Conservation (phyloP, 192 early-diverging fungal species). For the Coemansia sp. region DNA sequence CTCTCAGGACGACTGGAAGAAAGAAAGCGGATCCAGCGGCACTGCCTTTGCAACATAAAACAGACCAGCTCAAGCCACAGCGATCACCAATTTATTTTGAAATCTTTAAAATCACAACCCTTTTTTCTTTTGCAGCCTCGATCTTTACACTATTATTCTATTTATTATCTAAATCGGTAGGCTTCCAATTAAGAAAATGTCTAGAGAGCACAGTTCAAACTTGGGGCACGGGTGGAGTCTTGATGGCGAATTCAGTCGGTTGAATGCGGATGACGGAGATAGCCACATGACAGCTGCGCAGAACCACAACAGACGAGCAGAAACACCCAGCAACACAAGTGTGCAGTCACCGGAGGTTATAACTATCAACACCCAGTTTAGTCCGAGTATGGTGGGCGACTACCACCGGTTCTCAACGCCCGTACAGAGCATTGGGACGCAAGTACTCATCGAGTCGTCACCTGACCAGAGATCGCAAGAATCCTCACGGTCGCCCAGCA, state of each 20-base stretch:
- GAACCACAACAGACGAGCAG: neutral
- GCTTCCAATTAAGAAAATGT: neutral
- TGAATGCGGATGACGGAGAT: constrained; percentile 1
- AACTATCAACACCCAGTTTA: constrained; percentile 23
- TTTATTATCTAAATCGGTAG: neutral
- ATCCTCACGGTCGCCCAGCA: neutral
- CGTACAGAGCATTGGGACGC: neutral
- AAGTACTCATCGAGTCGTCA: neutral
- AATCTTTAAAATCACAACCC: neutral
- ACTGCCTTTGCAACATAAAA: constrained; percentile 4
- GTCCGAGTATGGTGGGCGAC: neutral
- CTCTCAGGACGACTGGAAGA: constrained; percentile 13
- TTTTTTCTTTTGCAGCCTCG: too few species aligned
- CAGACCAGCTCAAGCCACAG: neutral
- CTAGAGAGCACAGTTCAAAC: neutral
- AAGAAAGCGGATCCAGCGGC: neutral
- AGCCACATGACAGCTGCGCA: neutral
- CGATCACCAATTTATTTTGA: neutral
- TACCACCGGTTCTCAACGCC: neutral
- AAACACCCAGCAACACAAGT: neutral
- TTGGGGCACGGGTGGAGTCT: neutral
- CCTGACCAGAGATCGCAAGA: neutral
- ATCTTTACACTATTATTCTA: neutral
- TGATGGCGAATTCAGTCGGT: neutral
- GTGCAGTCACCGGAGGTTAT: constrained; percentile 13